These are phyloP conservation scores for Parascedosporium putredinis DNA, from an alignment of 2,329 filamentous ascomycete genomes.

Conservation along the genomic window DNA sequence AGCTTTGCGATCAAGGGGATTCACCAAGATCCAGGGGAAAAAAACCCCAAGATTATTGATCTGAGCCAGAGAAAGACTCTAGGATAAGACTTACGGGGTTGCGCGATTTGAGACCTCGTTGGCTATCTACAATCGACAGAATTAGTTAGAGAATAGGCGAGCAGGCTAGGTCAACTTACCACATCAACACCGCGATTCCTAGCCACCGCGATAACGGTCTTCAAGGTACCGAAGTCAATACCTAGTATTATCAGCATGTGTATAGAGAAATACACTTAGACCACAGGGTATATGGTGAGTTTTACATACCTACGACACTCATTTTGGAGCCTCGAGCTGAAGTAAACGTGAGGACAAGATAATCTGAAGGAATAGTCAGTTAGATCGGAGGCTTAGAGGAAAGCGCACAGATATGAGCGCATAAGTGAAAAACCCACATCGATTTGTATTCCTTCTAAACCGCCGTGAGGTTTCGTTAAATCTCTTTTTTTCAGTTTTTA, in stretches of 20 bases:
- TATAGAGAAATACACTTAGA: too few relatives aligned
- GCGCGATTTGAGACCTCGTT: constrained; percentile 99
- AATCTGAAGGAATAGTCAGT: too few relatives aligned
- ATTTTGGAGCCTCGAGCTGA: constrained; percentile 26
- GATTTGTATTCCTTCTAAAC: neutral
- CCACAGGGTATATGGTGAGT: too few relatives aligned
- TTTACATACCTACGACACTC: constrained; percentile 43
- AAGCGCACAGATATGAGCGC: neutral
- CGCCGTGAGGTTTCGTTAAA: too few relatives aligned
- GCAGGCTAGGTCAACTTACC: constrained; percentile 47
- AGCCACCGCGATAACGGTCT: constrained; percentile 95
- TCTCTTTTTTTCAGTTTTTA: too few relatives aligned
- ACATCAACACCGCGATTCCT: constrained; percentile 98
- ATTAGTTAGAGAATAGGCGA: constrained; percentile 7
- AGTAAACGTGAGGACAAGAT: too few relatives aligned
- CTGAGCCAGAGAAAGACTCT: constrained; percentile 4
- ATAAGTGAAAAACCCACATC: neutral
- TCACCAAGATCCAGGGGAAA: too few relatives aligned
- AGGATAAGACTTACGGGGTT: constrained; percentile 67
- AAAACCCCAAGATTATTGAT: too few relatives aligned
- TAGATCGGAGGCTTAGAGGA: too few relatives aligned
- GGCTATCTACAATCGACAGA: constrained; percentile 56
- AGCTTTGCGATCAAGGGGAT: too few relatives aligned
- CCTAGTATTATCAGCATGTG: constrained; percentile 35
- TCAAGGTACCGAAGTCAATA: constrained; percentile 91